These are phyloP conservation scores for Calamus simplicifolius DNA, from an alignment of 176 grass and related monocot genomes.

Conservation along the genomic window DNA sequence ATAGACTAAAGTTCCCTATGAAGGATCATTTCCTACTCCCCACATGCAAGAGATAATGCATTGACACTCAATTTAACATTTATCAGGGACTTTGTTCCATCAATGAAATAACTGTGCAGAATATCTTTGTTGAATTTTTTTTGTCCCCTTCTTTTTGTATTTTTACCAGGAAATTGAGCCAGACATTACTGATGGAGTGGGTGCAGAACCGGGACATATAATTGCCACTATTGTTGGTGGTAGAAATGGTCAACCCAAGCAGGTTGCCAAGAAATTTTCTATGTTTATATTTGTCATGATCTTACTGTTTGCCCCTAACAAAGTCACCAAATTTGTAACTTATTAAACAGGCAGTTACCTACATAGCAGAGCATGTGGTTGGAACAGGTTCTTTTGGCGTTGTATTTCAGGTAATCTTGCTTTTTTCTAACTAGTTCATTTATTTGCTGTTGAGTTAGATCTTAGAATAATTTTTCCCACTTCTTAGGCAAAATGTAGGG, in stretches of 20 bases:
- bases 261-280: conserved; percentile 34
- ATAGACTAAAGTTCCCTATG: no score
- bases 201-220: conserved; percentile 51
- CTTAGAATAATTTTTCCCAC: conserved; percentile 3
- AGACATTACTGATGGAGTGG: conserved; percentile 41
- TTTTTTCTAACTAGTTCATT: not conserved
- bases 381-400: conserved; percentile 95
- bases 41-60: no score
- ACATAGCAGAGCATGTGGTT: conserved; percentile 89
- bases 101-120: no score
- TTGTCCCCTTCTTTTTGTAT: not conserved
- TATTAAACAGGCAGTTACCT: conserved; percentile 59
- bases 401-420: conserved; percentile 73
- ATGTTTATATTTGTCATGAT: conserved; percentile 2
- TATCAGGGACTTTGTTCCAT: no score
- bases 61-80: no score
- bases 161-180: conserved; percentile 52
- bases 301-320: not conserved
- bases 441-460: no score
- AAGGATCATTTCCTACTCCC: no score
- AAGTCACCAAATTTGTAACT: conserved; percentile 16
- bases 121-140: no score
- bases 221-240: conserved; percentile 55
- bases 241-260: conserved; percentile 69
- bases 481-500: conserved; percentile 86